Evolutionary conservation across 1,139 yeast species (phyloP), one percentile per base, ranked within the genome.

Genomic region (Saccharomyces hybrid): DNA sequence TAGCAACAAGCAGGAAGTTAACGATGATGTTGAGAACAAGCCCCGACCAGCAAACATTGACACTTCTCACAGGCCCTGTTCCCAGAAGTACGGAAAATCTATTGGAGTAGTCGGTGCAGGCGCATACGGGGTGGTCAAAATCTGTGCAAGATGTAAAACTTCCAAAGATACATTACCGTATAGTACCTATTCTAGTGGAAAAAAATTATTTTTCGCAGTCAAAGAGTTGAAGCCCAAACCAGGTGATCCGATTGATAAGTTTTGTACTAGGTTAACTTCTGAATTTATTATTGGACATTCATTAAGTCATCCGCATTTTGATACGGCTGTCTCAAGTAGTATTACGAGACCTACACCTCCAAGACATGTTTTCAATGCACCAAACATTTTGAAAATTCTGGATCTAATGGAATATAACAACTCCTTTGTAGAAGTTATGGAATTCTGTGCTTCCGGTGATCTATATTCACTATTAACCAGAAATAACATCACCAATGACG

Each of bases 271-370:
- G 55, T 80, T 87, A 31, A 81, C 93, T 0, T 82, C 88, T 4
- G 96, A 88, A 67, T 88, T 86, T 68, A 81, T 86, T 62, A 82
- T 88, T 48, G 84, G 91, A 2, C 83, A 86, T 49, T 79, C 87
- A 0, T 70, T 88, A 58, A 79, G 83, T 57, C 86, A 66, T 34
- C 58, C 63, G 19, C 64, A 63, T 38, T 62, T 60, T 49, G 56
- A 49, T 9, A 56, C 55, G 7, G 57, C 27, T 2, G n/a, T 28
- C 4, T 3, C 47, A 19, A 26, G 44, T 9, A 19, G 11, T 19
- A 12, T 4, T 38, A 3, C 42, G 3, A 50, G 47, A 29, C 6
- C 31, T 4, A 19, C 42, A 12, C 34, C 24, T n/a, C 24, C 29
- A 14, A 27, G 12, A 12, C 46, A 57, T 19, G 57, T 57, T 47